Evolutionary conservation across 2,329 filamentous ascomycete genomes (phyloP).

Genomic region (Harringtonia aguacate): DNA sequence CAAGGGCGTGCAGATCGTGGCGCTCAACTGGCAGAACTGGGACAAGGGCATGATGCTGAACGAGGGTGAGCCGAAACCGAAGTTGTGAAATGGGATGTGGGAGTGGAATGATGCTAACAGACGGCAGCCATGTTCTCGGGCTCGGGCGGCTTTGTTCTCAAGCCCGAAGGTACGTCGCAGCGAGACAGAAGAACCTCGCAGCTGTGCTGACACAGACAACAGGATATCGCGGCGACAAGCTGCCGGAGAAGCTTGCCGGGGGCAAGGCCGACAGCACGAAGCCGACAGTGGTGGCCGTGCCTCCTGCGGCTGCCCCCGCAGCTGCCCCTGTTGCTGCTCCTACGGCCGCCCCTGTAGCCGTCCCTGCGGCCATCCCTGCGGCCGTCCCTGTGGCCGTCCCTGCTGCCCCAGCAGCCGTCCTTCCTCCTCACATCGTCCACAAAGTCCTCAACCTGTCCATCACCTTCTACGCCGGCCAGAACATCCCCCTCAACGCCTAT

Average conservation of each 20-base stretch:
- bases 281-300: neutral
- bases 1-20: conserved; percentile 80
- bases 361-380: too few species aligned
- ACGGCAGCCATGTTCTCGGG: conserved; percentile 35
- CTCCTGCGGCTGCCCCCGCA: neutral
- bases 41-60: conserved; percentile 96
- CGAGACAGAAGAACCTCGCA: neutral
- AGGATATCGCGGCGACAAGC: conserved; percentile 28
- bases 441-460: conserved; percentile 60
- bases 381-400: too few species aligned
- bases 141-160: conserved; percentile 75
- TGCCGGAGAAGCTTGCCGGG: conserved; percentile 15
- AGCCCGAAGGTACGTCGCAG: conserved; percentile 52
- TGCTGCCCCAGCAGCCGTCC: too few species aligned
- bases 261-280: conserved; percentile 4
- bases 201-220: neutral
- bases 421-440: conserved; percentile 36
- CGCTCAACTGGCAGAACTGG: conserved; percentile 86
- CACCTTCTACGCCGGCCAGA: conserved; percentile 66
- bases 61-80: conserved; percentile 60
- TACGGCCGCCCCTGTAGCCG: neutral
- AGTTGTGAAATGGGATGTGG: neutral
- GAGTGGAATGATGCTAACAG: neutral
- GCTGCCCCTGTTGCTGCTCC: neutral
- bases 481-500: conserved; percentile 40